phyloP scores from a whole-genome alignment of 1,284 basidiomycete genomes.

The Laetiporus sulphureus region DNA sequence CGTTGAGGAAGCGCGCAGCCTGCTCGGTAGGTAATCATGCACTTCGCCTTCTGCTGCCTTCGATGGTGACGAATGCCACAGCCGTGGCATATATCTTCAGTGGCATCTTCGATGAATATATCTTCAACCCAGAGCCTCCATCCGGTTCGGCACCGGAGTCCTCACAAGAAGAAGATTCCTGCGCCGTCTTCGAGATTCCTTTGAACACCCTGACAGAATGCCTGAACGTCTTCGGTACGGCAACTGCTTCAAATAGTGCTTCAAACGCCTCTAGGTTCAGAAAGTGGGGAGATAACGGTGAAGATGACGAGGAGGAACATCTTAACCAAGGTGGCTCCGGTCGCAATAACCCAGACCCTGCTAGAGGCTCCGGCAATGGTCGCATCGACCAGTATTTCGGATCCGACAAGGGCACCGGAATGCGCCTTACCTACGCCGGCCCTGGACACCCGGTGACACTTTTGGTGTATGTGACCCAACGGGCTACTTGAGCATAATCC shows the following conservation, averaged over 20 bases:
- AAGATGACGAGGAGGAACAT: constrained; percentile 21
- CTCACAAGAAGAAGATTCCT: constrained; percentile 23
- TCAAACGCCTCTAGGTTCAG: constrained; percentile 42
- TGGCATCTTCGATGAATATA: constrained; percentile 74
- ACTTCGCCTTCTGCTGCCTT: constrained; percentile 2
- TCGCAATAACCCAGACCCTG: not conserved
- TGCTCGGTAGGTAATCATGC: constrained; percentile 52
- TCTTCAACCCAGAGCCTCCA: constrained; percentile 40
- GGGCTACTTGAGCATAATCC: constrained; percentile 5
- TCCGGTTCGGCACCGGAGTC: constrained; percentile 11
- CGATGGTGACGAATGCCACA: constrained; percentile 24
- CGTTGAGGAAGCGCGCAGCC: constrained; percentile 81
- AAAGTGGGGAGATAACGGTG: constrained; percentile 28
- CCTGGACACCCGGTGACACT: constrained; percentile 75
- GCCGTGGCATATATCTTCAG: constrained; percentile 83
- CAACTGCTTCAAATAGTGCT: constrained; percentile 33
- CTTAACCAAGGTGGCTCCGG: constrained; percentile 1
- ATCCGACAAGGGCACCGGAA: constrained; percentile 66
- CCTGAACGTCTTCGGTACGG: constrained; percentile 88
- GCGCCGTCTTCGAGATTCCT: constrained; percentile 71
- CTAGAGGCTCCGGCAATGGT: constrained; percentile 1
- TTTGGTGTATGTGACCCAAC: constrained; percentile 59
- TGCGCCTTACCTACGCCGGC: constrained; percentile 81
- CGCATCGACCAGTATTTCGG: constrained; percentile 49
- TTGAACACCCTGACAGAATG: constrained; percentile 82